Evolutionary conservation across 2,329 filamentous ascomycete genomes (phyloP).

Genomic region (Laburnicola sp.): DNA sequence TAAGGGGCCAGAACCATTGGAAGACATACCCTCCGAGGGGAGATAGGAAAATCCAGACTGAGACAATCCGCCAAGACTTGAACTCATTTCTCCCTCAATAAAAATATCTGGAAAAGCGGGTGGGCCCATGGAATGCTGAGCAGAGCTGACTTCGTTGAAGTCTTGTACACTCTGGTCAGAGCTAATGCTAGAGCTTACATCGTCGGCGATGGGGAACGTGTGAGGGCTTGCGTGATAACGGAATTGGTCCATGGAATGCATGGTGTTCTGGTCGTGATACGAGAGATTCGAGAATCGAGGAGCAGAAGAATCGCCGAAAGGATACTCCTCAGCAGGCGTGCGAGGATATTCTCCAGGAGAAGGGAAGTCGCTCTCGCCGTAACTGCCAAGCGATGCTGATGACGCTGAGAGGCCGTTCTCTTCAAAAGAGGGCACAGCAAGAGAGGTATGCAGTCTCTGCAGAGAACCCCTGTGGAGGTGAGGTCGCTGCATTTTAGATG

Average conservation of each 20-base stretch:
- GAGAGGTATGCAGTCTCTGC: slow-evolving; percentile 49
- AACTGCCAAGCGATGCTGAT: slow-evolving; percentile 51
- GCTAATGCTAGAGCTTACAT: slow-evolving; percentile 51
- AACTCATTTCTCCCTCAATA: slow-evolving; percentile 45
- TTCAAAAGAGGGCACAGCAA: slow-evolving; percentile 48
- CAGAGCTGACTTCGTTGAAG: slow-evolving; percentile 46
- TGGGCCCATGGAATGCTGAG: slow-evolving; percentile 40
- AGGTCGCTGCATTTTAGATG: slow-evolving; percentile 44
- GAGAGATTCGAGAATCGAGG: slow-evolving; percentile 36
- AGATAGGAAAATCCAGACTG: slow-evolving; percentile 46
- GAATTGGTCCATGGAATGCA: slow-evolving; percentile 45
- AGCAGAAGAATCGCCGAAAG: slow-evolving; percentile 28
- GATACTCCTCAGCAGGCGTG: slow-evolving; percentile 51
- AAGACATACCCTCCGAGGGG: slow-evolving; percentile 47
- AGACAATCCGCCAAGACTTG: slow-evolving; percentile 41
- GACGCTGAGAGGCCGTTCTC: slow-evolving; percentile 50
- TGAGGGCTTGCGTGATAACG: slow-evolving; percentile 42
- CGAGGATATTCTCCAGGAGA: slow-evolving; percentile 53
- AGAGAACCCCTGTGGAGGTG: slow-evolving; percentile 46
- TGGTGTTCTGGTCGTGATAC: slow-evolving; percentile 39
- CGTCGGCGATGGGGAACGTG: slow-evolving; percentile 44
- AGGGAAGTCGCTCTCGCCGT: slow-evolving; percentile 53
- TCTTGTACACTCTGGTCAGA: slow-evolving; percentile 51
- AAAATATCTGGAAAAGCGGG: slow-evolving; percentile 45
- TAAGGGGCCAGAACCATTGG: slow-evolving; percentile 44